phyloP scores from a whole-genome alignment of 2,329 filamentous ascomycete species.

The Teratosphaeriaceae sp. region DNA sequence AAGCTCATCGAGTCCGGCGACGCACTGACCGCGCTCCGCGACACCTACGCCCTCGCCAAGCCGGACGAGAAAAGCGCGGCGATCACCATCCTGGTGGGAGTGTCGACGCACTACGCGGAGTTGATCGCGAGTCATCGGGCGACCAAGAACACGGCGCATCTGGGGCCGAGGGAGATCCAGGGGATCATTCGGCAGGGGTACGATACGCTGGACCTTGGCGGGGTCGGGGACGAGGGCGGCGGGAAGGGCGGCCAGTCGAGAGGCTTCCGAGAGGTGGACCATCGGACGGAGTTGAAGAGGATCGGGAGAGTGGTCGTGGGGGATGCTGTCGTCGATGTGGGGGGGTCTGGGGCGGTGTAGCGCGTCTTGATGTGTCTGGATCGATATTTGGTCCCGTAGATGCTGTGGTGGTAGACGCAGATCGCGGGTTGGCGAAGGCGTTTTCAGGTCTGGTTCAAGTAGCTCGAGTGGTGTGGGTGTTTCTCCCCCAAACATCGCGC shows the following conservation, averaged over 20 bases:
- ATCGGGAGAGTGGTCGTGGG: slow-evolving; percentile 73
- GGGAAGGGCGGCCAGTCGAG: slow-evolving; percentile 75
- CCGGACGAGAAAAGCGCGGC: slow-evolving; percentile 47
- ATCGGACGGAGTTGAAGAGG: slow-evolving; percentile 78
- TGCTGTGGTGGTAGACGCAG: too few species aligned
- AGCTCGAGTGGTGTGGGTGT: too few species aligned
- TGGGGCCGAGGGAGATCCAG: slow-evolving; percentile 78
- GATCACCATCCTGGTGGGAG: slow-evolving; percentile 76
- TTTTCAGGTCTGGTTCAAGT: too few species aligned
- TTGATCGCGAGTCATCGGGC: slow-evolving; percentile 59
- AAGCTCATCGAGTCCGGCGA: slow-evolving; percentile 93
- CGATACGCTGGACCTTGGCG: slow-evolving; percentile 90
- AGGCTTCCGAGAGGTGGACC: slow-evolving; percentile 77
- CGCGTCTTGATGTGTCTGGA: too few species aligned
- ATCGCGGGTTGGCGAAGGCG: too few species aligned
- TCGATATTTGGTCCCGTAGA: too few species aligned
- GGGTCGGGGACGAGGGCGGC: slow-evolving; percentile 77
- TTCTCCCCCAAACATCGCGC: too few species aligned
- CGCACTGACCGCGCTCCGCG: slow-evolving; percentile 71
- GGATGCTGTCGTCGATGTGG: slow-evolving; percentile 43
- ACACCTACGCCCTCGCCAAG: slow-evolving; percentile 55
- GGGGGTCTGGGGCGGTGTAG: background rate
- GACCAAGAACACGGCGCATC: slow-evolving; percentile 49
- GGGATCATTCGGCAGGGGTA: slow-evolving; percentile 95
- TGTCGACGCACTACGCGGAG: slow-evolving; percentile 79